These are phyloP conservation scores for Pichia exigua DNA, from an alignment of 805 yeast genomes.

Conservation along the genomic window DNA sequence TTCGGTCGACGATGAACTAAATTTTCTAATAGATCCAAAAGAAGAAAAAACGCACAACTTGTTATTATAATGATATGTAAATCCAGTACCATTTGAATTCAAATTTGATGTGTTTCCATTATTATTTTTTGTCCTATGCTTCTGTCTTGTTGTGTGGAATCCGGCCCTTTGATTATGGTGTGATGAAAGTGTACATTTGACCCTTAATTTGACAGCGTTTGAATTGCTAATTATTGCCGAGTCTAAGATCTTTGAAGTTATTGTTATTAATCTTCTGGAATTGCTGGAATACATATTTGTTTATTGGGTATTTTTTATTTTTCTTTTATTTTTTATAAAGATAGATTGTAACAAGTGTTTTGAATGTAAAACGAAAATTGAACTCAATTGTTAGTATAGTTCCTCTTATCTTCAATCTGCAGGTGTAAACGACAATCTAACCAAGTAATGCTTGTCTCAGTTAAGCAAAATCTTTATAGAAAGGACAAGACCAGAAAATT, in stretches of 20 bases:
- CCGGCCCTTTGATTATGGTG: conserved; percentile 1
- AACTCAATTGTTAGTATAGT: not conserved
- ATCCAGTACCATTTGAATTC: not conserved
- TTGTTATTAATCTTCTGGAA: not conserved
- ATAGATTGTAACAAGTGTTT: not conserved
- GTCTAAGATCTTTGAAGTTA: conserved; percentile 3
- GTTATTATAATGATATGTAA: not conserved
- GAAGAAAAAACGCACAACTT: not conserved
- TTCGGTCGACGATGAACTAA: conserved; percentile 8
- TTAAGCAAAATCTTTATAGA: not conserved
- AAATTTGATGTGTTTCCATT: not conserved
- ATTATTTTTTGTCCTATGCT: conserved; percentile 5
- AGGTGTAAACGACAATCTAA: not conserved
- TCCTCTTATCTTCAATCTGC: not conserved
- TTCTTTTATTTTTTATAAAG: too few species aligned
- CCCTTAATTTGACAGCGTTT: not conserved
- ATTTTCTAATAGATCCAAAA: conserved; percentile 10
- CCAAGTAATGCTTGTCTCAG: not conserved
- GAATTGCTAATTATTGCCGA: not conserved
- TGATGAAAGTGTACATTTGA: conserved; percentile 1
- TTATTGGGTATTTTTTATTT: not conserved
- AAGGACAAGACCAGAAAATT: not conserved
- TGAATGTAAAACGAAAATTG: not conserved
- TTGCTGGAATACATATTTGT: not conserved
- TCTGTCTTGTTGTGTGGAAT: conserved; percentile 6